A percentile compares a stretch with the other conserved stretches of the same genome.
Conservation (phyloP, 1,139 yeast species). For the Blastobotrys raffinosifermentans region DNA sequence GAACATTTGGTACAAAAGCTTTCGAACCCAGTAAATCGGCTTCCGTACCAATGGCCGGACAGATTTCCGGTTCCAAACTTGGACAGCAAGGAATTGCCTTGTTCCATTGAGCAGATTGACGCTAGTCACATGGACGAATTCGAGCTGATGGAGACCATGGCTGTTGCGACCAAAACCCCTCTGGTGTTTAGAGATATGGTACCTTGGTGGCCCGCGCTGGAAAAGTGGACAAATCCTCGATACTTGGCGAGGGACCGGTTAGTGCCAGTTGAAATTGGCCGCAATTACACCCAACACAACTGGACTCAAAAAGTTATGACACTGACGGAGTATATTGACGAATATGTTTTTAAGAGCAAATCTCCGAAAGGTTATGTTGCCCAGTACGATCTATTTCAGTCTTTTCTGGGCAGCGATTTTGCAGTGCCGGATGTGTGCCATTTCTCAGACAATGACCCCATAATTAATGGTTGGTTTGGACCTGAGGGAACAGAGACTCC, state of each 20-base stretch:
- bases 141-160: too few relatives aligned
- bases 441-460: conserved; percentile 8
- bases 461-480: conserved; percentile 25
- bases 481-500: conserved; percentile 26
- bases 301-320: conserved; percentile 21
- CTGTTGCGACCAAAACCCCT: too few relatives aligned
- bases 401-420: conserved; percentile 19
- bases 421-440: conserved; percentile 18
- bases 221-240: conserved; percentile 12
- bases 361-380: conserved; percentile 17
- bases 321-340: conserved; percentile 15
- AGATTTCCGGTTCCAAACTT: too few relatives aligned
- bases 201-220: background rate
- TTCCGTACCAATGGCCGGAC: too few relatives aligned
- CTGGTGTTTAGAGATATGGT: too few relatives aligned
- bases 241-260: conserved; percentile 16
- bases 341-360: conserved; percentile 6
- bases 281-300: conserved; percentile 14
- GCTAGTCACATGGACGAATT: too few relatives aligned
- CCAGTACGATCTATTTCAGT: conserved; percentile 20
- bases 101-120: too few relatives aligned
- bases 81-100: too few relatives aligned
- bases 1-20: conserved; percentile 5
- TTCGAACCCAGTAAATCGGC: too few relatives aligned
- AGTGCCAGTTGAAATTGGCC: conserved; percentile 26